Percentiles rank a stretch among this genome's conserved stretches.
Conservation (phyloP, 192 early-diverging fungal genomes). For the Entomortierella chlamydospora region DNA sequence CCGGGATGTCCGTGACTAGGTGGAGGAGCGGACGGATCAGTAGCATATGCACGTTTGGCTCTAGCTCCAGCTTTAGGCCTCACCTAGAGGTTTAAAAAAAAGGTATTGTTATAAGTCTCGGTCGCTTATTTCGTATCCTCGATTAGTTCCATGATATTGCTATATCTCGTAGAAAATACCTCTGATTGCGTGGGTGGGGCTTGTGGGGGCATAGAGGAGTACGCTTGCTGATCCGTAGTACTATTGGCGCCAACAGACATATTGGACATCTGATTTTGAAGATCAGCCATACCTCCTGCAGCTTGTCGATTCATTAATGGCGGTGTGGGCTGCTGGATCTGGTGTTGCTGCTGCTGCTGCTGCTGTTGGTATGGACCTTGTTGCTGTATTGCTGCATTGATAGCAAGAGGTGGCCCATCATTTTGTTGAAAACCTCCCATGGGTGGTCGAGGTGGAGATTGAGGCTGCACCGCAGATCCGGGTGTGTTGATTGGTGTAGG, state of each 20-base stretch:
- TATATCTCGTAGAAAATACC: slow-evolving; percentile 29
- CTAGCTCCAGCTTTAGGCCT: slow-evolving; percentile 39
- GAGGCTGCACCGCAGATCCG: slow-evolving; percentile 15
- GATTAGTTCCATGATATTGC: neutral
- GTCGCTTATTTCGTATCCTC: too few species aligned
- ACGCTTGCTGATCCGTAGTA: slow-evolving; percentile 4
- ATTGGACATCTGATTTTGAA: slow-evolving; percentile 34
- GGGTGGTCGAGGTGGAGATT: slow-evolving; percentile 15
- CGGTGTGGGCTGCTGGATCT: slow-evolving; percentile 9
- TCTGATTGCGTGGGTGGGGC: slow-evolving; percentile 12
- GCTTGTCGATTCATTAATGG: slow-evolving; percentile 6
- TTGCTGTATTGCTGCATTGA: neutral
- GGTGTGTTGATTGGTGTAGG: slow-evolving; percentile 25
- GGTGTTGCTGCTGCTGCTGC: slow-evolving; percentile 17
- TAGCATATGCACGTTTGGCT: slow-evolving; percentile 43
- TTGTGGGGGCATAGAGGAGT: slow-evolving; percentile 7
- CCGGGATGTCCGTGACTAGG: slow-evolving; percentile 11
- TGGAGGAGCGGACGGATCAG: slow-evolving; percentile 35
- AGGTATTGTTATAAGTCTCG: too few species aligned
- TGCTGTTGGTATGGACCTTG: slow-evolving; percentile 10
- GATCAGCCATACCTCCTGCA: slow-evolving; percentile 2
- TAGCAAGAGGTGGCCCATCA: neutral
- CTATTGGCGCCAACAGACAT: slow-evolving; percentile 20
- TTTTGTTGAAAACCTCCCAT: slow-evolving; percentile 8
- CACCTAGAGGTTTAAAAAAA: neutral